phyloP scores from a whole-genome alignment of 1,284 basidiomycete species.

The Paramarasmius palmivorus region DNA sequence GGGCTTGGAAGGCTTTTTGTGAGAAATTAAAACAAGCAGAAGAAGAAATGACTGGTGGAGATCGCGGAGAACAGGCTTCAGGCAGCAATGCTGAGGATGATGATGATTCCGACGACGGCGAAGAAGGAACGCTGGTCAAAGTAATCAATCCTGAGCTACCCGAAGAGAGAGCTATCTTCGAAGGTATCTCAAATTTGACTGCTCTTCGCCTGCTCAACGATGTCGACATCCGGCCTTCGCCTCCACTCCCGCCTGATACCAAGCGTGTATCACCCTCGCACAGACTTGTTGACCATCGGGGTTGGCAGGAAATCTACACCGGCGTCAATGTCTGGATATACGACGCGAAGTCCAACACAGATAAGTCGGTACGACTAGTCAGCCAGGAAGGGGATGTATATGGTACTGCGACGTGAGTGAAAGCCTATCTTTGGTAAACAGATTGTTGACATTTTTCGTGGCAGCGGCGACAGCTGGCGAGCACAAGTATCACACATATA shows the following conservation, averaged over 20 bases:
- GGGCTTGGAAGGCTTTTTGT: constrained; percentile 60
- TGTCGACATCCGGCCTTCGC: constrained; percentile 57
- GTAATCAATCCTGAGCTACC: constrained; percentile 47
- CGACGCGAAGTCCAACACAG: constrained; percentile 61
- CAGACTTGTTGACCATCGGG: constrained; percentile 59
- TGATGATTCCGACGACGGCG: constrained; percentile 27
- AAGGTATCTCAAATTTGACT: constrained; percentile 59
- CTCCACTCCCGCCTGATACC: constrained; percentile 41
- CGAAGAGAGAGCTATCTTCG: constrained; percentile 41
- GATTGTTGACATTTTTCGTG: not conserved
- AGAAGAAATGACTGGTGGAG: constrained; percentile 39
- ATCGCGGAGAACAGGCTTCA: constrained; percentile 20
- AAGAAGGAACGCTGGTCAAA: constrained; percentile 42
- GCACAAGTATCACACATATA: constrained; percentile 66
- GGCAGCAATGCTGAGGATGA: constrained; percentile 30
- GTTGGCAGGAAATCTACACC: constrained; percentile 72
- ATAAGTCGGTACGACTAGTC: constrained; percentile 65
- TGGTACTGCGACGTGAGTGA: constrained; percentile 75
- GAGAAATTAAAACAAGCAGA: constrained; percentile 51
- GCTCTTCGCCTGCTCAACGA: constrained; percentile 73
- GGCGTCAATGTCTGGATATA: constrained; percentile 76
- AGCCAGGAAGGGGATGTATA: constrained; percentile 61
- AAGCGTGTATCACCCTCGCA: constrained; percentile 49
- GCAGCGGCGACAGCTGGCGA: constrained; percentile 78
- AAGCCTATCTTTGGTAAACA: not conserved